Evolutionary conservation across 768 basidiomycete species (phyloP).

Genomic region (Panaeolus papilionaceus): DNA sequence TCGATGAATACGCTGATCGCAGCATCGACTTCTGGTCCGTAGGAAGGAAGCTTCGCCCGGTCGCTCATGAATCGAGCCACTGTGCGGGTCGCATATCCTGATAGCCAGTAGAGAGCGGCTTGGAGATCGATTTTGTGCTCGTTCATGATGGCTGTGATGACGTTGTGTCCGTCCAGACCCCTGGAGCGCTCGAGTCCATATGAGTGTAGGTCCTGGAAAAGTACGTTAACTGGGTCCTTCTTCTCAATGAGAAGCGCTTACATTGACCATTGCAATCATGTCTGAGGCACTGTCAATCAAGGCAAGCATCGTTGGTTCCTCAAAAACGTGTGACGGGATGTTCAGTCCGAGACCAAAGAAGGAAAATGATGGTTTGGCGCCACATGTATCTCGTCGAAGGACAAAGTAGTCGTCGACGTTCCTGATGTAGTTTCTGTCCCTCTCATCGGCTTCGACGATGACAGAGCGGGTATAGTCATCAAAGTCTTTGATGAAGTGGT

Average conservation of each 20-base stretch:
- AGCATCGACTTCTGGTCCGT: conserved; percentile 46
- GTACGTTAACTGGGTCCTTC: not conserved
- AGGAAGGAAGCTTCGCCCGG: conserved; percentile 45
- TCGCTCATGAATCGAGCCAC: conserved; percentile 43
- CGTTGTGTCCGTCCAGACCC: conserved; percentile 46
- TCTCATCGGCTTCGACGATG: conserved; percentile 49
- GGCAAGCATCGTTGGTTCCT: conserved; percentile 42
- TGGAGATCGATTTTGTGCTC: conserved; percentile 42
- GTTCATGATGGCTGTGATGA: conserved; percentile 48
- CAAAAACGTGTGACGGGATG: conserved; percentile 47
- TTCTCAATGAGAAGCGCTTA: conserved; percentile 14
- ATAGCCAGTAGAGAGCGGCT: conserved; percentile 46
- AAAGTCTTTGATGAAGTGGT: conserved; percentile 45
- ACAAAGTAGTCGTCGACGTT: conserved; percentile 46
- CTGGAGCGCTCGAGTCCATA: conserved; percentile 35
- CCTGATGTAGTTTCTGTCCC: conserved; percentile 37
- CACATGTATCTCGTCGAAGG: conserved; percentile 47
- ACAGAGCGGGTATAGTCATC: conserved; percentile 43
- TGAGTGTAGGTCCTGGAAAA: conserved; percentile 30
- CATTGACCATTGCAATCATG: conserved; percentile 43
- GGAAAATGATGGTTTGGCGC: conserved; percentile 45
- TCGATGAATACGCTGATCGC: conserved; percentile 48
- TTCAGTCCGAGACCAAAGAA: conserved; percentile 42
- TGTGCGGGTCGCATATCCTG: conserved; percentile 39
- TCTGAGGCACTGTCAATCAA: conserved; percentile 38